Base-by-base conservation (phyloP, 352 stramenopile species). In the Peronospora farinosa region DNA sequence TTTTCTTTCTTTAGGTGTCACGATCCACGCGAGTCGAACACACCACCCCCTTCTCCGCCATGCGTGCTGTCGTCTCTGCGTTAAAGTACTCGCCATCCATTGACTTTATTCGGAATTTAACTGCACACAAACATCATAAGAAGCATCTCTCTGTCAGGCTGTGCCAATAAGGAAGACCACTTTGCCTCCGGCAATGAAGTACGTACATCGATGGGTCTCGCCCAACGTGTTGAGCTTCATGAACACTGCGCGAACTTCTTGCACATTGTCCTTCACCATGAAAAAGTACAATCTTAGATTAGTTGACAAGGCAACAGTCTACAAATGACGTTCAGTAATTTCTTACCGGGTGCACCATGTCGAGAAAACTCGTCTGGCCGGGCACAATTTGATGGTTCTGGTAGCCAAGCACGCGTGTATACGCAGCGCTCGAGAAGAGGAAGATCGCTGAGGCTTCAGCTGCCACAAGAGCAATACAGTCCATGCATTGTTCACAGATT, bases 61-160 rank as follows among this genome's bases (percentile, higher is more conserved):
- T 65, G 36, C 77, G 75, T 47, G 78, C 81, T n/a, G 65, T 65
- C 25, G 80, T 86, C 57, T 90, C 74, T 11, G 78, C 81, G 42
- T 77, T 65, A 57, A 81, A 87, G 57, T 72, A 86, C 61, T 85
- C 78, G 67, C 78, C 78, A 19, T 88, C 76, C 46, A 63, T 75
- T 47, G 75, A 74, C 58, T 90, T 92, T 86, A 88, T 86, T 58
- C 80, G 63, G 57, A 88, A 90, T 52, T 73, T 67, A 60, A 92
- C 81, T 92, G 63, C 8, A 65, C 32, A 31, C 17, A 43, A 57
- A 1, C 30, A 46, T 23, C n/a, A n/a, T 7, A 36, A 15, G 10
- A 58, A 40, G 21, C 25, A 13, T 2, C 5, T 16, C 30, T 21
- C 5, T 30, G n/a, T 53, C 25, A 59, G 35, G 40, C 21, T 10